A percentile compares a stretch with the other conserved stretches of the same genome.
phyloP scores from a whole-genome alignment of 2,329 filamentous ascomycete genomes.

The Pestalotiopsis sp. region DNA sequence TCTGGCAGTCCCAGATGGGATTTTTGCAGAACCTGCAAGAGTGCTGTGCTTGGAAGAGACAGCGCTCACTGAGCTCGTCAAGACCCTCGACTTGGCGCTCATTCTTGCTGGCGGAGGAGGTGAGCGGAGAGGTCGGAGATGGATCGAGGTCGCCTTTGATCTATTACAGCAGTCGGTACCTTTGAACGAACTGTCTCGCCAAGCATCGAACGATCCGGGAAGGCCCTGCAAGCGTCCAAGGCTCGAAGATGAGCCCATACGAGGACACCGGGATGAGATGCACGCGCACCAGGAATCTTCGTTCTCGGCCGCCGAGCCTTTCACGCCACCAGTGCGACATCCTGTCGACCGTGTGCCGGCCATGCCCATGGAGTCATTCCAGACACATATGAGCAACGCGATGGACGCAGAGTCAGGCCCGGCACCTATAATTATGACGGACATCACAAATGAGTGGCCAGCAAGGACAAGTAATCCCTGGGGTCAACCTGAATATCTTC shows the following conservation, averaged over 20 bases:
- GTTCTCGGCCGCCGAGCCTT: slow-evolving; percentile 37
- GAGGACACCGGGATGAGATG: no score
- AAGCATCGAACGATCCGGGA: not conserved
- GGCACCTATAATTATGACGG: slow-evolving; percentile 69
- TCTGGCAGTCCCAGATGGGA: slow-evolving; percentile 14
- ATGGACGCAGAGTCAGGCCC: slow-evolving; percentile 38
- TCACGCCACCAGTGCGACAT: slow-evolving; percentile 40
- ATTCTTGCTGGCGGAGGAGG: slow-evolving; percentile 71
- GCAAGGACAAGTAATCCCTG: slow-evolving; percentile 69
- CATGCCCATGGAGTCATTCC: slow-evolving; percentile 60
- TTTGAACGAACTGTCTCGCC: not conserved
- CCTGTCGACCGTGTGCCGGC: slow-evolving; percentile 42
- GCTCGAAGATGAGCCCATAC: not conserved
- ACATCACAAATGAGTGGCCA: slow-evolving; percentile 71
- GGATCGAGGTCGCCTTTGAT: slow-evolving; percentile 53
- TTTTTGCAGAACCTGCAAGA: not conserved
- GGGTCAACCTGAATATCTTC: slow-evolving; percentile 72
- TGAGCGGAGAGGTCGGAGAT: slow-evolving; percentile 44
- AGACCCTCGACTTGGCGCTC: slow-evolving; percentile 71
- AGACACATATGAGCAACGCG: slow-evolving; percentile 55
- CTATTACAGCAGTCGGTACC: slow-evolving; percentile 30
- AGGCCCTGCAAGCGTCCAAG: slow-evolving; percentile 9
- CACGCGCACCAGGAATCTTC: slow-evolving; percentile 1
- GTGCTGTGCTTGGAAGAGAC: not conserved
- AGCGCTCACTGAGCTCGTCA: slow-evolving; percentile 58